Evolutionary conservation across 2,329 filamentous ascomycete genomes (phyloP), one percentile per base, ranked within the genome.

Genomic region (Pseudogymnoascus sp.): DNA sequence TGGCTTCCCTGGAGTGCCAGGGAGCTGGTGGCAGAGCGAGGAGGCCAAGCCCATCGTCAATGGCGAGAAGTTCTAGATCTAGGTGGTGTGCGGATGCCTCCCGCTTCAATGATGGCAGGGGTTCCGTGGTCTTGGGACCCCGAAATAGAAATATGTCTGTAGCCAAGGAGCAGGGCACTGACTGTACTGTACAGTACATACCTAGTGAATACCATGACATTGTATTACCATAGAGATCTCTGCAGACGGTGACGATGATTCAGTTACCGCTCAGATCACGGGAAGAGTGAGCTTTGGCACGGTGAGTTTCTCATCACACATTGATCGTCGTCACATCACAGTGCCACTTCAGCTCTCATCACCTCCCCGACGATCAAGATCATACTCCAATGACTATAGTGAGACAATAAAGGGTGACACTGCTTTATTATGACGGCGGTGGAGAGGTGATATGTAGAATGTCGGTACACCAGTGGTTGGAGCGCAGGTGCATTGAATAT

Each of bases 11-110:
- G 90, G 91, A 6, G 82, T 87, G 69, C 80, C 87, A 64, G 87
- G 87, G 67, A 89, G 90, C 70, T 96, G 90, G 90, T 96, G 91
- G 91, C 86, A 77, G 75, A 87, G 81, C 57, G 87, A 90, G n/a
- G 69, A 70, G 59, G 70, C 70, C 14, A 70, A 65, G 60, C 67
- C 69, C 18, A 72, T 72, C 59, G 64, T 72, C 41, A 68, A 70
- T 58, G 70, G 70, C 7, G 63, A 65, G n/a, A 72, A 69, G 65
- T 70, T 70, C 57, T 72, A 68, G 47, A 54, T 54, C 47, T 32
- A 18, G 47, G 28, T 18, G 47, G n/a, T 12, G 47, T 32, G 47
- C 30, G 25, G 47, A 3, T 54, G 47, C 25, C 28, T 54, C n/a
- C 47, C n/a, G 25, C 25, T 12, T 54, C 43, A 32, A 54, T 32